Evolutionary conservation across 169 alveolate species (phyloP), one percentile per base, ranked within the genome.

Genomic region (Eimeria zaria): DNA sequence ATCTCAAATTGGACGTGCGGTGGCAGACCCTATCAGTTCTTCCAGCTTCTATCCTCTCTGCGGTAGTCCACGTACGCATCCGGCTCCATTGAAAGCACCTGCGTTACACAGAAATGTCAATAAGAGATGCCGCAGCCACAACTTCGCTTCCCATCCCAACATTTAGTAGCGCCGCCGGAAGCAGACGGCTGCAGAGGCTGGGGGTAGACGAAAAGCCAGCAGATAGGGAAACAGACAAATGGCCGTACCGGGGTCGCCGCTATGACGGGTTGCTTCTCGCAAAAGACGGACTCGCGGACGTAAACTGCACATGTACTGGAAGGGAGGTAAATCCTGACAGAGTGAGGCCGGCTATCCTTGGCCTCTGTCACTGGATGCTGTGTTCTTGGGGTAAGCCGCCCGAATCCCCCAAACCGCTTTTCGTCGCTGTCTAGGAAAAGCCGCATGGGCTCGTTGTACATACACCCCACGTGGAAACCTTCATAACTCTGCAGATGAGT

Each of bases 371-470:
- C 80, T 39, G 96, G 96, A 36, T 93, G 96, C 73, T 41, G 93
- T 27, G 89, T 83, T 41, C 64, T 83, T 36, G 96, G 92, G 48
- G 89, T 53, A 58, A 93, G 89, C 30, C 96, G 96, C 24, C 97
- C 97, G 55, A 94, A 90, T 6, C 98, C 98, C 36, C 98, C 98
- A 69, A 97, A 97, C 89, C 98, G 95, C 80, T 46, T 97, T 53
- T 97, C 98, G 81, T 97, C 97, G 22, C 97, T 97, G 80, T 97
- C 98, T 76, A 97, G 58, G 55, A 97, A 39, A 9, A 97, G 94
- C 55, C 94, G 92, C 96, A 92, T 92, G 18, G 96, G 94, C 80
- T 76, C 96, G 94, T 74, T 89, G 91, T 89, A 93, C 95, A 94
- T 96, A 89, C 97, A 95, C 60, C 96, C 97, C 60, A 88, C 90